Base-by-base conservation (phyloP, 306 rosid species). In the Prunus persica region DNA sequence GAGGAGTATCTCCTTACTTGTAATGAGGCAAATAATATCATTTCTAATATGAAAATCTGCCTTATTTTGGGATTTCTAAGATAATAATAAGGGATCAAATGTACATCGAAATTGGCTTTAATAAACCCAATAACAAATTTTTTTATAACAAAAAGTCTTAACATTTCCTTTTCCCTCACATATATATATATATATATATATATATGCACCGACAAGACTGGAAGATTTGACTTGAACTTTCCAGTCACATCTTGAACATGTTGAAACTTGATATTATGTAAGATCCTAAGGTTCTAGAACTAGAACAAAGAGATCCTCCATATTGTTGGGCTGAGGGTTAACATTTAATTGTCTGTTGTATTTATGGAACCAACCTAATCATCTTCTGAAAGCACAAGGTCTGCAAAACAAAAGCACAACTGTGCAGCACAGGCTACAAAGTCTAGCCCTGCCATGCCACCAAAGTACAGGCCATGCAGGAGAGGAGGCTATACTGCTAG, bases 1-100 rank as follows among this genome's bases (percentile, higher is more conserved):
- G 0, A 32, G 0, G 5, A 32, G 0, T 30, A 30, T 32, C 6
- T 3, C 6, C 0, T 32, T 32, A 32, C 6, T 0, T 0, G 1
- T 32, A 32, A 32, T 6, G 0, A 32, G 1, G 34, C 0, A 6
- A 34, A 34, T 6, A 34, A 6, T 34, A 32, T 32, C 38, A 1
- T 6, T 34, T 34, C 7, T 34, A 34, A 34, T 34, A 34, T 34
- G 41, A 0, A 34, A 57, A 20, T 28, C 10, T 10, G 2, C 1
- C 13, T 24, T 10, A 9, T 20, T 57, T 9, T 20, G 14, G 15
- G 28, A 11, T 14, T 57, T 20, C 5, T 57, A 56, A 20, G 7
- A 56, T 20, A 22, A 56, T 20, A 22, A 56, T 20, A 56, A 57
- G 28, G 63, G 11, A 57, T 57, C 63, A 57, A 57, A 3, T 9